Evolutionary conservation across 495 filamentous ascomycete genomes (phyloP).

Genomic region (Daldinia concentrica): DNA sequence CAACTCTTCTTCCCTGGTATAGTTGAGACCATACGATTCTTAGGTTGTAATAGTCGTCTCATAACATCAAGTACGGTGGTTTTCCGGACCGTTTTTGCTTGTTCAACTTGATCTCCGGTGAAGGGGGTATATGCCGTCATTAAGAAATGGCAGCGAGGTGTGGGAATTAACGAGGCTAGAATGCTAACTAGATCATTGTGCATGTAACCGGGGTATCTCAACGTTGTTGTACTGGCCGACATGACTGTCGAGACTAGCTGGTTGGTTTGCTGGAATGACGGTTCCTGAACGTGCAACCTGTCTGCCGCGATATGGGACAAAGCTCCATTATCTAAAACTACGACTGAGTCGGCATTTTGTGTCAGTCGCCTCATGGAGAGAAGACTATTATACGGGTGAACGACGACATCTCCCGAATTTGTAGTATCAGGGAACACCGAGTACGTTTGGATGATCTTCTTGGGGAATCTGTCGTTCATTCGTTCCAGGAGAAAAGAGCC

Average conservation of each 20-base stretch:
- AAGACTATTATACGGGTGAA: constrained; percentile 97
- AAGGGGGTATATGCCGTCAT: constrained; percentile 99
- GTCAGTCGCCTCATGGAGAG: constrained; percentile 90
- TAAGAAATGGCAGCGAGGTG: constrained; percentile 95
- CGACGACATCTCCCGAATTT: constrained; percentile 85
- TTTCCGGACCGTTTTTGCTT: constrained; percentile 96
- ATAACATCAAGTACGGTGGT: constrained; percentile 98
- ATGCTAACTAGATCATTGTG: constrained; percentile 99
- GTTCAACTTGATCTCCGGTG: constrained; percentile 92
- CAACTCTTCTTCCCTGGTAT: constrained; percentile 95
- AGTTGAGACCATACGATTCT: constrained; percentile 98
- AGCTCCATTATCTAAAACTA: constrained; percentile 97
- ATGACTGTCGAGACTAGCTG: constrained; percentile 98
- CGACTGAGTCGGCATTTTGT: constrained; percentile 96
- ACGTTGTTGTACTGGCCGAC: constrained; percentile 95
- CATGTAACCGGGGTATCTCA: constrained; percentile 98
- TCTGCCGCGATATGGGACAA: constrained; percentile 94
- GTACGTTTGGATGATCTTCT: constrained; percentile 99
- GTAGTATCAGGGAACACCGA: constrained; percentile 96
- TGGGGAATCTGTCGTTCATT: constrained; percentile 96
- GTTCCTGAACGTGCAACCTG: constrained; percentile 89
- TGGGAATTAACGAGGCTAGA: constrained; percentile 93
- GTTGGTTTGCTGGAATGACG: constrained; percentile 96
- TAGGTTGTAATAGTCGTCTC: constrained; percentile 92
- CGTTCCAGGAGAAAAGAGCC: constrained; percentile 95